These are phyloP conservation scores for Sporothrix luriei DNA, from an alignment of 2,329 filamentous ascomycete species.

Conservation along the genomic window DNA sequence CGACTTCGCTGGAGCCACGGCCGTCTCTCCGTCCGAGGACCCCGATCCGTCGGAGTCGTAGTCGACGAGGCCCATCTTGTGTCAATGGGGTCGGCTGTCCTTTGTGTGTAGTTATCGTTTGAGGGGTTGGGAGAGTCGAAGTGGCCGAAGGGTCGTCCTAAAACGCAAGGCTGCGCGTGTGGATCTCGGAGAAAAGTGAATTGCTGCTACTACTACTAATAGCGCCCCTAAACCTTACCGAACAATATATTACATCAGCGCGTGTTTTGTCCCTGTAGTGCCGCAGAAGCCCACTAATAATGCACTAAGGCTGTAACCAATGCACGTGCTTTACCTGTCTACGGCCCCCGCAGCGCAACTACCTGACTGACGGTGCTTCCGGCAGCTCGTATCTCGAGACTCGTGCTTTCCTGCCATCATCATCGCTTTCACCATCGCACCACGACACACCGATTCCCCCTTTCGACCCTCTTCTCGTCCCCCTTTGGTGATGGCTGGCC, in stretches of 20 bases:
- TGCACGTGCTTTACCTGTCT: not conserved
- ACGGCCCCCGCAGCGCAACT: no score
- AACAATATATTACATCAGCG: constrained; percentile 2
- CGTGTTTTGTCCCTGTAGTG: not conserved
- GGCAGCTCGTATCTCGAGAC: no score
- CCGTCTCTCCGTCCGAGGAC: constrained; percentile 57
- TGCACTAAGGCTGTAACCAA: not conserved
- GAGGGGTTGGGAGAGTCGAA: not conserved
- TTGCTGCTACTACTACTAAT: not conserved
- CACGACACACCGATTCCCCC: not conserved
- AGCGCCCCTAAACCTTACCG: not conserved
- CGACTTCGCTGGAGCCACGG: not conserved
- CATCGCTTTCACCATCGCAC: not conserved
- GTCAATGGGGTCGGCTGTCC: constrained; percentile 29
- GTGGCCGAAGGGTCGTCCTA: not conserved
- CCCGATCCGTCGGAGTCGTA: constrained; percentile 79
- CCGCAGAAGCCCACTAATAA: not conserved
- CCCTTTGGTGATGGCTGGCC: constrained; percentile 30
- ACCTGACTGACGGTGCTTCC: no score
- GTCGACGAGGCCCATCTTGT: constrained; percentile 72
- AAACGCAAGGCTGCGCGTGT: constrained; percentile 19
- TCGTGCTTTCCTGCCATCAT: not conserved
- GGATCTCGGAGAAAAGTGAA: not conserved
- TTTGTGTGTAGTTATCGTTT: not conserved
- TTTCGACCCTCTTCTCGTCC: not conserved